Evolutionary conservation across 805 yeast species (phyloP), one percentile per base, ranked within the genome.

Genomic region (Kluyveromyces aestuarii): DNA sequence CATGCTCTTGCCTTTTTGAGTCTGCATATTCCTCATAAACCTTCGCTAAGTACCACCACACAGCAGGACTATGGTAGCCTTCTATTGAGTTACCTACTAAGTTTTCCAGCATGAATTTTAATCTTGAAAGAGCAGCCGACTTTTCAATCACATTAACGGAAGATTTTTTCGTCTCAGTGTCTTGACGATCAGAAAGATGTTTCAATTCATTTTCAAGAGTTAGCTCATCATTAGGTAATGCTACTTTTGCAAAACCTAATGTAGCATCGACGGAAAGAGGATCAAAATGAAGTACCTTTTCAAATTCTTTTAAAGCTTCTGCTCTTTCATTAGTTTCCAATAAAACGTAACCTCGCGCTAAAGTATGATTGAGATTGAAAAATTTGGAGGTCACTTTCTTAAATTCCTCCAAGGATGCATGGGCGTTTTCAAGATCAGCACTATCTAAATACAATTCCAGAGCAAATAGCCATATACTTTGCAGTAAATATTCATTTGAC

Each of bases 401-500:
- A 1, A 95, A 87, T 63, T 88, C 96, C 8, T 75, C 72, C 5
- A 88, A 73, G 43, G 95, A 83, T 50, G 76, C 80, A 56, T 80
- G 81, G 1, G 90, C 80, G 47, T 87, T 95, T 2, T 69, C 73
- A 1, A 68, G 53, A 38, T 77, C 63, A 1, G 77, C 81, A 6
- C 76, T 72, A 50, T 77, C 75, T 56, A 76, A 68, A 60, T 87
- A 88, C 27, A 87, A 67, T 37, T 75, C 73, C 0, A 88, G 74
- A 0, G 87, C 74, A 77, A 88, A 79, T 45, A 89, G 62, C 96
- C 96, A 89, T 21, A 87, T 59, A 35, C 72, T 72, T 56, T 82
- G 87, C 42, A 81, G 60, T 9, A 79, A 57, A 42, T 69, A 66
- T 40, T 73, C 78, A 14, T 53, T 52, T 1, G 59, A 48, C 40